A percentile compares a stretch with the other conserved stretches of the same genome.
These are phyloP conservation scores for Musa schizocarpa DNA, from an alignment of 176 grass and related monocot genomes.

Conservation along the genomic window DNA sequence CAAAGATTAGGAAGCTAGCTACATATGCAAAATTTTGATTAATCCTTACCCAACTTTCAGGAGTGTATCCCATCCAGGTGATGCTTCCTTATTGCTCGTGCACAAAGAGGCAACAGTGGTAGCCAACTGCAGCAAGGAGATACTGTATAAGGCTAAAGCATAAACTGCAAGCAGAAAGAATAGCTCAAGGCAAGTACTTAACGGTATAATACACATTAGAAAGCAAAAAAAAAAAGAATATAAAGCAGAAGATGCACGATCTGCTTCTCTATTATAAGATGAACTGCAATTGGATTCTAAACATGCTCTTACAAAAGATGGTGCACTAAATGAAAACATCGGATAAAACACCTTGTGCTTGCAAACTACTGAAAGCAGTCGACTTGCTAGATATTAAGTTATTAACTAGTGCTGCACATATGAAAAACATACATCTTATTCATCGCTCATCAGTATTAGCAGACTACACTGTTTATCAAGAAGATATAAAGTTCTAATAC, in stretches of 20 bases:
- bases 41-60: conserved; percentile 71
- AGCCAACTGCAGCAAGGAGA: conserved; percentile 42
- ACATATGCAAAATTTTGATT: neutral
- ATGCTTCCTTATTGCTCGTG: conserved; percentile 41
- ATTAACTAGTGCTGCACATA: neutral
- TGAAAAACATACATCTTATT: neutral
- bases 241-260: no score
- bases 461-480: neutral
- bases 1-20: neutral
- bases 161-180: no score
- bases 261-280: no score
- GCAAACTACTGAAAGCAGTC: no score
- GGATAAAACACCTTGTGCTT: no score
- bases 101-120: conserved; percentile 69
- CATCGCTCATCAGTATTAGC: neutral
- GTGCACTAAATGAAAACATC: no score
- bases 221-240: neutral
- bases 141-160: conserved; percentile 8
- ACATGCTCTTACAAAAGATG: no score
- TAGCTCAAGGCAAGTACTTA: neutral
- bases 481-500: neutral
- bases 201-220: neutral
- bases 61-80: conserved; percentile 72
- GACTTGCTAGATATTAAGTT: neutral
- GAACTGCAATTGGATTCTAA: no score